Conservation (phyloP, 164 flowering plant species). For the Sedum album region DNA sequence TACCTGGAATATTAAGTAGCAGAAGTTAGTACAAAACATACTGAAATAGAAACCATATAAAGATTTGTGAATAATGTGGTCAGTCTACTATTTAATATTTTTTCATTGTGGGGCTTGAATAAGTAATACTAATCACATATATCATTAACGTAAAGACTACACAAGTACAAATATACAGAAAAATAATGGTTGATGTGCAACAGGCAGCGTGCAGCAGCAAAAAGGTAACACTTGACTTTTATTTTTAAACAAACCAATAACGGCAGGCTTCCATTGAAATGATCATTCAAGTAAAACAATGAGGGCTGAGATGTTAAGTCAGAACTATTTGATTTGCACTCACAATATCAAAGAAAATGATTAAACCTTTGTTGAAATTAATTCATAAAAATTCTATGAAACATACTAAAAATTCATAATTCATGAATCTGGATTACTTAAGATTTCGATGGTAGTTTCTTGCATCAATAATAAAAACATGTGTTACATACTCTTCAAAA, state of each 20-base stretch:
- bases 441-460: neutral
- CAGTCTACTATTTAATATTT: too few species aligned
- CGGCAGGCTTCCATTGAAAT: neutral
- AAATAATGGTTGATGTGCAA: neutral
- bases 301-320: neutral
- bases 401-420: too few species aligned
- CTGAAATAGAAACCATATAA: neutral
- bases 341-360: neutral
- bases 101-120: neutral
- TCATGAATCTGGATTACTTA: neutral
- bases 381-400: neutral
- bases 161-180: neutral
- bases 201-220: neutral
- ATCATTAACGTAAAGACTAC: neutral
- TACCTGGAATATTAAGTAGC: conserved; percentile 87
- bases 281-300: neutral
- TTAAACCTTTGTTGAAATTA: neutral
- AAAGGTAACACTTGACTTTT: neutral
- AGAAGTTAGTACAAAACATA: conserved; percentile 26
- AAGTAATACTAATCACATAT: neutral
- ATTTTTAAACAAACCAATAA: neutral
- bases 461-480: neutral
- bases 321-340: neutral
- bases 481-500: neutral
- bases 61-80: too few species aligned